phyloP scores from a whole-genome alignment of 257 asterid species.

The Verbena officinalis region DNA sequence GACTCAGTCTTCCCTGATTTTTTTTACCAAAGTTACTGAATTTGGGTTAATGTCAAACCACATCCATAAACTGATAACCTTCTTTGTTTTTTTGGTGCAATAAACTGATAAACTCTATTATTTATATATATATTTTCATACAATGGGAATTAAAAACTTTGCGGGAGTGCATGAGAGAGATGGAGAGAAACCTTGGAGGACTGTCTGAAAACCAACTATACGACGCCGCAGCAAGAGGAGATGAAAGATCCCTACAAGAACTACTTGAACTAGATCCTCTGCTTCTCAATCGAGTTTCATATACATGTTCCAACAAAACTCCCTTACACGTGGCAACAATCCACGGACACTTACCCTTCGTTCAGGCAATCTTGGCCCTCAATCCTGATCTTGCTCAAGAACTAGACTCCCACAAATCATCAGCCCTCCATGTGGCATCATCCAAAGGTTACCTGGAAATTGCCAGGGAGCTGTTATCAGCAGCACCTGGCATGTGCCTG shows the following conservation, averaged over 20 bases:
- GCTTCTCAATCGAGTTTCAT: constrained; percentile 41
- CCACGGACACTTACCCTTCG: constrained; percentile 35
- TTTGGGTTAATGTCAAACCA: no score
- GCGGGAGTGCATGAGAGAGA: no score
- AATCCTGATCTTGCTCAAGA: constrained; percentile 37
- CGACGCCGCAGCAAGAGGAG: constrained; percentile 43
- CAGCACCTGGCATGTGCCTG: constrained; percentile 46
- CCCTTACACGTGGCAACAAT: constrained; percentile 52
- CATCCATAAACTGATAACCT: no score
- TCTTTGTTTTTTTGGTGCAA: no score
- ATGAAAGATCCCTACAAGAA: constrained; percentile 23
- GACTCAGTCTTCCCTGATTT: no score
- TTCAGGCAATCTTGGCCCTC: constrained; percentile 29
- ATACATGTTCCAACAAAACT: constrained; percentile 40
- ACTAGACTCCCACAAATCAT: constrained; percentile 36
- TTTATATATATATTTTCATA: no score
- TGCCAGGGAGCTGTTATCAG: constrained; percentile 15
- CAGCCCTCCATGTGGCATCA: constrained; percentile 54
- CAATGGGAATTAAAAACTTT: no score
- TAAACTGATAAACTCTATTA: no score
- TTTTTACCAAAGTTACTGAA: no score
- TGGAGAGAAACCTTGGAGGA: constrained; percentile 16
- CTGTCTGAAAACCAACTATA: constrained; percentile 37
- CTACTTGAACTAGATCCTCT: constrained; percentile 35
- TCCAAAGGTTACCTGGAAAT: constrained; percentile 39